Conservation (phyloP, 306 rosid genomes). For the Inga oerstediana region DNA sequence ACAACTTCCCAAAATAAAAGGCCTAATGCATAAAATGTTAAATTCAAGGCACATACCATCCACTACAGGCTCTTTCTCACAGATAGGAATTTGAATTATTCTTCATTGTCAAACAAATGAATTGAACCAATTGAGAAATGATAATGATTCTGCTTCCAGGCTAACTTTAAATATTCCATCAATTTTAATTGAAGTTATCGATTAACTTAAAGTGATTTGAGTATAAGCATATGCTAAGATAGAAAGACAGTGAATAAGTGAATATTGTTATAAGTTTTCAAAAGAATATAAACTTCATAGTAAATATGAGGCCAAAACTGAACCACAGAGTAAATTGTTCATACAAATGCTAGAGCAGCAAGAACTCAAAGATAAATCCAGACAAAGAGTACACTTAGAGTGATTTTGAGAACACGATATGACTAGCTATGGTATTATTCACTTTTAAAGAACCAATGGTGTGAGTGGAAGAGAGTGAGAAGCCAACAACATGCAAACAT, state of each 20-base stretch:
- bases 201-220: slow-evolving; percentile 19
- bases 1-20: background rate
- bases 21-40: background rate
- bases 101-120: slow-evolving; percentile 1
- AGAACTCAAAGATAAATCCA: background rate
- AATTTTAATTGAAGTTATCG: background rate
- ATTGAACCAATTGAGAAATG: slow-evolving; percentile 14
- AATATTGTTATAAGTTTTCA: background rate
- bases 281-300: background rate
- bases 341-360: slow-evolving; percentile 8
- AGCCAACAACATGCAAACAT: background rate
- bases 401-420: background rate
- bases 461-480: slow-evolving; percentile 7
- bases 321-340: background rate
- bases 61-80: slow-evolving; percentile 9
- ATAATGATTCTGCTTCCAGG: slow-evolving; percentile 4
- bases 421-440: background rate
- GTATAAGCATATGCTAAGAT: background rate
- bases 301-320: slow-evolving; percentile 5
- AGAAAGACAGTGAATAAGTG: background rate
- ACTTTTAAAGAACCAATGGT: slow-evolving; percentile 21
- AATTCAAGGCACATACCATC: background rate
- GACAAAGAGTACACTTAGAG: background rate
- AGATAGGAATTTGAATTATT: slow-evolving; percentile 9
- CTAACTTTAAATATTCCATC: slow-evolving; percentile 17